A percentile compares a stretch with the other conserved stretches of the same genome.
Conservation (phyloP, 2,329 filamentous ascomycete genomes). For the Hymenoscyphus linearis region DNA sequence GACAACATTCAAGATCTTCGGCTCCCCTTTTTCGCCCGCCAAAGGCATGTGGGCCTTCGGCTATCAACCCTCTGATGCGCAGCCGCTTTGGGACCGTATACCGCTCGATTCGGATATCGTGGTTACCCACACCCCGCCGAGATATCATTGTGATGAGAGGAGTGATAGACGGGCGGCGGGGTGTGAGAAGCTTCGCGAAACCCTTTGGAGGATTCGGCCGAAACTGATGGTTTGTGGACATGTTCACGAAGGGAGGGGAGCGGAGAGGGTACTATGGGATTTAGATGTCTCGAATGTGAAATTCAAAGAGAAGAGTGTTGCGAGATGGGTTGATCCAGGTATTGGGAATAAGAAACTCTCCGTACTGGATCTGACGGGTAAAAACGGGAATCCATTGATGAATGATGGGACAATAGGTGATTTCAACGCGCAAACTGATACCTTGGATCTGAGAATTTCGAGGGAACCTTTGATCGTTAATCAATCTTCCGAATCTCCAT, state of each 20-base stretch:
- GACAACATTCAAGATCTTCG: slow-evolving; percentile 63
- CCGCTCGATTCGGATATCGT: slow-evolving; percentile 59
- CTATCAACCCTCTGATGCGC: slow-evolving; percentile 42
- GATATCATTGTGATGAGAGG: slow-evolving; percentile 51
- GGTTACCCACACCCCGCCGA: slow-evolving; percentile 65
- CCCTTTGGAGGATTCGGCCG: slow-evolving; percentile 57
- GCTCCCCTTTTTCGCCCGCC: slow-evolving; percentile 60
- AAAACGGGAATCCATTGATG: slow-evolving; percentile 37
- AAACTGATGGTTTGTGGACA: slow-evolving; percentile 66
- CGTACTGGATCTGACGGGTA: slow-evolving; percentile 54
- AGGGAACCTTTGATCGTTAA: neutral
- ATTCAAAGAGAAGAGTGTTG: slow-evolving; percentile 40
- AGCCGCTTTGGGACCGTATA: slow-evolving; percentile 53
- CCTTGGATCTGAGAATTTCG: neutral
- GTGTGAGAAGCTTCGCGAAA: slow-evolving; percentile 53
- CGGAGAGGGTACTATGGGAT: slow-evolving; percentile 58
- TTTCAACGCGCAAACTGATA: neutral
- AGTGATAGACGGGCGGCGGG: slow-evolving; percentile 41
- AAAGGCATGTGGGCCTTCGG: slow-evolving; percentile 61
- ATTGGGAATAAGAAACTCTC: slow-evolving; percentile 53
- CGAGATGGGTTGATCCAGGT: slow-evolving; percentile 56
- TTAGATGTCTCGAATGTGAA: slow-evolving; percentile 35
- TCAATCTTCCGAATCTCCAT: neutral
- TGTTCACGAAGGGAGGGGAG: slow-evolving; percentile 63
- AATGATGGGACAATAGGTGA: slow-evolving; percentile 38